Conservation (phyloP, 106 monocot species). For the Narthecium ossifragum region DNA sequence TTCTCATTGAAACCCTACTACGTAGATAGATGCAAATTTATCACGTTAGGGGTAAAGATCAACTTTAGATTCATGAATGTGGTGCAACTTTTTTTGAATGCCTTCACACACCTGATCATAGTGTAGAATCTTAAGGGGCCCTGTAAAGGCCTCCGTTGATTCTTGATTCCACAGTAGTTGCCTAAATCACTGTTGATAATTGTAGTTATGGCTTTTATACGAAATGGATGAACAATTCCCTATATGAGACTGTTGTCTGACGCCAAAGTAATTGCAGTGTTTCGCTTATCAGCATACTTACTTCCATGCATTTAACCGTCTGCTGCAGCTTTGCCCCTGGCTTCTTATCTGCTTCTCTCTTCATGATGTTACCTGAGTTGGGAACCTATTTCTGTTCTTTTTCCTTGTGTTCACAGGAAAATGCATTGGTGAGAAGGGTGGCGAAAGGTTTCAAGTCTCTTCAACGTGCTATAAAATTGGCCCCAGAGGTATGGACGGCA, state of each 20-base stretch:
- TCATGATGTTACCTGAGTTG: neutral
- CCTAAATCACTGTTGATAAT: no score
- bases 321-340: neutral
- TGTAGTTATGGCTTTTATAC: neutral
- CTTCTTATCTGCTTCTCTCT: neutral
- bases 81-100: no score
- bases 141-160: no score
- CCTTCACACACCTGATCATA: no score
- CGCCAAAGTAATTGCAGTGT: neutral
- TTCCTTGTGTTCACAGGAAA: constrained; percentile 34
- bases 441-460: constrained; percentile 44
- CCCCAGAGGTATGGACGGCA: constrained; percentile 68
- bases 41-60: no score
- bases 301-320: neutral
- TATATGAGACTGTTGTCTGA: neutral
- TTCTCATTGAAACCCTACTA: no score
- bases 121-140: no score
- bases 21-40: no score
- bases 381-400: neutral
- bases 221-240: neutral
- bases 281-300: neutral
- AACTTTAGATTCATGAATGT: no score
- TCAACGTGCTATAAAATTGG: constrained; percentile 40
- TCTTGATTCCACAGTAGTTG: no score
- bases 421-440: constrained; percentile 38